Conservation (phyloP, 139 green algal genomes). For the Volvox africanus region DNA sequence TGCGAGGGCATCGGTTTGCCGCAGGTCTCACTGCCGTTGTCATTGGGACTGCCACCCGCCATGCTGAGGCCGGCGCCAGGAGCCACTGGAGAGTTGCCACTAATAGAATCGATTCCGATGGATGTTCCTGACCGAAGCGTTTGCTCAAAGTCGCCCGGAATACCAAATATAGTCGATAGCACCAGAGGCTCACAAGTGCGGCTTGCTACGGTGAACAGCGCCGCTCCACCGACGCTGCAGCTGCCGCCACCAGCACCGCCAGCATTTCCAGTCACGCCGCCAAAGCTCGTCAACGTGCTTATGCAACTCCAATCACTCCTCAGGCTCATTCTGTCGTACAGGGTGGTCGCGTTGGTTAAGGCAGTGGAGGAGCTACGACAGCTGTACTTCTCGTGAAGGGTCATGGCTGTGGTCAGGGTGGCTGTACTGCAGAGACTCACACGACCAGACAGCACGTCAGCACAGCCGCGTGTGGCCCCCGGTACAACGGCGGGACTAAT, state of each 20-base stretch:
- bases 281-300: not conserved
- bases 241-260: not conserved
- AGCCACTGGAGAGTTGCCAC: not conserved
- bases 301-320: not conserved
- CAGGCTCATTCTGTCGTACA: not conserved
- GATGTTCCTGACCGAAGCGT: no score
- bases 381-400: not conserved
- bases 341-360: not conserved
- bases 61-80: not conserved
- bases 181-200: no score
- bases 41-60: not conserved
- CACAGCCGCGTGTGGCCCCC: not conserved
- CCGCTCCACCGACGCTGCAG: not conserved
- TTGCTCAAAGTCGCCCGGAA: no score
- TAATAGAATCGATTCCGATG: not conserved
- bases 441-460: not conserved
- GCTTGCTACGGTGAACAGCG: not conserved
- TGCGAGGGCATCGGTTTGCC: not conserved
- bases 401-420: not conserved
- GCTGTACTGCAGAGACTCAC: not conserved
- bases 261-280: not conserved
- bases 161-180: no score
- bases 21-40: not conserved
- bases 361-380: not conserved
- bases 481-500: not conserved